These are phyloP conservation scores for Schwanniomyces sp. DNA, from an alignment of 805 yeast species.

Conservation along the genomic window DNA sequence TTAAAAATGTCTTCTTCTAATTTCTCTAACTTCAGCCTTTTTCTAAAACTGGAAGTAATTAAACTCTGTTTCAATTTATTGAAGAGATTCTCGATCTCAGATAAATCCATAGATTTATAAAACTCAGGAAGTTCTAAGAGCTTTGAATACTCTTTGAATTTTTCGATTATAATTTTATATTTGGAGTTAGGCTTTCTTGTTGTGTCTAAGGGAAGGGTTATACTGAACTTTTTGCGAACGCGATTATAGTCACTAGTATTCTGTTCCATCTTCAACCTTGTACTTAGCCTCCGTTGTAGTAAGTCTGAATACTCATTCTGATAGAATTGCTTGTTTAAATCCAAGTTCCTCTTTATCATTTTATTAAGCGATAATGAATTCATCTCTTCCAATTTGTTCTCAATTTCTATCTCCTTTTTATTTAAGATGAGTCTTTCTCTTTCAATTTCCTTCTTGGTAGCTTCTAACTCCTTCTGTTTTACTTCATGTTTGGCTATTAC, in stretches of 20 bases:
- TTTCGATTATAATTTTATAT: constrained; percentile 3
- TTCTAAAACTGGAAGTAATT: constrained; percentile 7
- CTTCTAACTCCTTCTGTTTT: constrained; percentile 8
- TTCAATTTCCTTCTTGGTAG: not conserved
- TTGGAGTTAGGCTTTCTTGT: not conserved
- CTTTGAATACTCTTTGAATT: constrained; percentile 9
- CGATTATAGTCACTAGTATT: constrained; percentile 8
- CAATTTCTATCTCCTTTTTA: not conserved
- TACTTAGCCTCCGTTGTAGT: constrained; percentile 6
- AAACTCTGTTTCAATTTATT: constrained; percentile 9
- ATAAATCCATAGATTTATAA: constrained; percentile 1
- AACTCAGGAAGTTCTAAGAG: constrained; percentile 4
- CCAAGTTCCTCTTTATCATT: not conserved
- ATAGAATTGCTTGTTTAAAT: not conserved
- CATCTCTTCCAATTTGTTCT: constrained; percentile 1
- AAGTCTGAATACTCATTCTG: constrained; percentile 2
- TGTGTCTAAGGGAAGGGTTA: not conserved
- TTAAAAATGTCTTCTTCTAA: constrained; percentile 8
- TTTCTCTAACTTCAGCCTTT: constrained; percentile 9
- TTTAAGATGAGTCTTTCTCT: constrained; percentile 2
- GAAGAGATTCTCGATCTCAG: constrained; percentile 8
- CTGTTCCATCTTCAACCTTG: constrained; percentile 5
- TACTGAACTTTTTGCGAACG: not conserved
- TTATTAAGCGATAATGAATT: not conserved
- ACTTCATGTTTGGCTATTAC: constrained; percentile 5